Evolutionary conservation across 192 early-diverging fungal species (phyloP), one percentile per base, ranked within the genome.

Genomic region (Jimgerdemannia lactiflua): DNA sequence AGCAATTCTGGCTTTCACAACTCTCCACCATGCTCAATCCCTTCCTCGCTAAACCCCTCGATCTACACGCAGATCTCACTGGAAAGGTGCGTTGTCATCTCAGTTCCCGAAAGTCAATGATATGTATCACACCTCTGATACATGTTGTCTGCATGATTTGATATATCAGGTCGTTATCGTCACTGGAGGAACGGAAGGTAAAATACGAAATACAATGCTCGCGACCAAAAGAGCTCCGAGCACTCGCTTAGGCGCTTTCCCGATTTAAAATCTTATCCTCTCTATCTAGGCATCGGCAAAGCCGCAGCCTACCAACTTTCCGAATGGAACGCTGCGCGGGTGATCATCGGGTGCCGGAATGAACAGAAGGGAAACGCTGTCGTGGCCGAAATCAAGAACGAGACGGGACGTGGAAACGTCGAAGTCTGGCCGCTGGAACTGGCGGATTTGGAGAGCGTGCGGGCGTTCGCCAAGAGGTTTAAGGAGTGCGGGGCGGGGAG

Each of bases 331-430:
- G 77, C 77, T 20, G 73, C 77, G 4, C 49, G 49, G 8, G 72
- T 78, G 20, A 78, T 82, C 20, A 69, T 75, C 54, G 74, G 70
- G 3, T 72, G 73, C 17, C 73, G 80, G 4, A 42, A 70, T n/a
- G 71, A 69, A 4, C 41, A 71, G 67, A 82, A 82, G 42, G 41
- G 73, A 17, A 65, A 14, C 4, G 18, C 70, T 14, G 77, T 74
- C 2, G 18, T 79, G 4, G 74, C 43, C 3, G 71, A 79, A 7
- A 71, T 82, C 39, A 69, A 72, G 3, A 4, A 64, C 3, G 40
- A 40, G 11, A 67, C 74, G 4, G 64, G 64, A 0, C 74, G 64
- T 39, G 64, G 29, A 39, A 76, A 77, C 9, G 69, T 82, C 4
- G 29, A 63, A 7, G 42, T 44, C 9, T 67, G 65, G 54, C 29